Percentiles rank a stretch among this genome's conserved stretches.
These are phyloP conservation scores for Schwanniomyces sp. DNA, from an alignment of 805 yeast species.

Conservation along the genomic window DNA sequence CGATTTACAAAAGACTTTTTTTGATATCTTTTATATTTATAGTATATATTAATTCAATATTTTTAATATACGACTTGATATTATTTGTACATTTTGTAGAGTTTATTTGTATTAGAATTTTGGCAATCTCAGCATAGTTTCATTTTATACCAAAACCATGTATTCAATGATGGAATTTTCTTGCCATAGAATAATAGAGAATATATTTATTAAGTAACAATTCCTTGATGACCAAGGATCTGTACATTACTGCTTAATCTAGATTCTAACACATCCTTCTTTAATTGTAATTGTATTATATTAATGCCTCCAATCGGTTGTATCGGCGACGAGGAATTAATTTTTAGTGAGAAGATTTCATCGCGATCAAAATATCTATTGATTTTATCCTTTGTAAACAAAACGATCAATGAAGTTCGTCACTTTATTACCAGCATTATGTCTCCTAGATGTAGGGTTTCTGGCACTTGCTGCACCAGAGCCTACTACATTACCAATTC, in stretches of 20 bases:
- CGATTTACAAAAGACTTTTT: no score
- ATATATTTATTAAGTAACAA: conserved; percentile 24
- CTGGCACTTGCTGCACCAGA: conserved; percentile 12
- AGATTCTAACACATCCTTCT: conserved; percentile 16
- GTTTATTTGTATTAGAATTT: conserved; percentile 1
- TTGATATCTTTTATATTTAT: neutral
- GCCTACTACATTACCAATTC: conserved; percentile 11
- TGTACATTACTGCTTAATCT: conserved; percentile 18
- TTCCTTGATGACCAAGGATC: conserved; percentile 6
- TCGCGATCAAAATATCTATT: neutral
- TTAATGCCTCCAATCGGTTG: neutral
- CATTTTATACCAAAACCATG: conserved; percentile 33
- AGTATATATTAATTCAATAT: neutral
- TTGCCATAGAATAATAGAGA: conserved; percentile 34
- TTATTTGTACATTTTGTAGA: neutral
- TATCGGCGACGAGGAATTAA: neutral
- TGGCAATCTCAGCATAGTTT: conserved; percentile 50
- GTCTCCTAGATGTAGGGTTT: conserved; percentile 8
- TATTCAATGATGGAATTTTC: conserved; percentile 45
- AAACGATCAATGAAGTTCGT: conserved; percentile 11
- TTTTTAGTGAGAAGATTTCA: neutral
- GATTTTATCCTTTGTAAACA: neutral
- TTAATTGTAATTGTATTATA: neutral
- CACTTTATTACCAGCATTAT: conserved; percentile 7
- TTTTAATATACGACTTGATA: neutral